A percentile compares a stretch with the other conserved stretches of the same genome.
phyloP scores from a whole-genome alignment of 768 basidiomycete genomes.

The Suillus luteus region DNA sequence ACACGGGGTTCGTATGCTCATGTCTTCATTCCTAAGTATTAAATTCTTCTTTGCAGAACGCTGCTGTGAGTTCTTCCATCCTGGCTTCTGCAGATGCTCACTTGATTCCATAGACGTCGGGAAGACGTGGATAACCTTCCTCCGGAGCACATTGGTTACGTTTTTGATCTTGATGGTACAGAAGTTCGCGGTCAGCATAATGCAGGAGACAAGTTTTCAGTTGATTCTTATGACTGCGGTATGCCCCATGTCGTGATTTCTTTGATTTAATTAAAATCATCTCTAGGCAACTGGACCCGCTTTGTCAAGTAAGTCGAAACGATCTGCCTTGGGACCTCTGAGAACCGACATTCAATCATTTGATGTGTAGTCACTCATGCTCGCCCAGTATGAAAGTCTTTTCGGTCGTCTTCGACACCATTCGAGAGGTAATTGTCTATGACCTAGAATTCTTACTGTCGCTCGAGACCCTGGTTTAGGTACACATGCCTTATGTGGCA shows the following conservation, averaged over 20 bases:
- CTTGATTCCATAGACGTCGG: slow-evolving; percentile 38
- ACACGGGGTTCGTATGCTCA: slow-evolving; percentile 55
- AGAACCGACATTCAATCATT: slow-evolving; percentile 10
- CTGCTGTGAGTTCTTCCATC: slow-evolving; percentile 42
- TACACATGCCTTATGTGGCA: slow-evolving; percentile 62
- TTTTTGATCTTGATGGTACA: slow-evolving; percentile 66
- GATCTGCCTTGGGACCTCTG: not conserved
- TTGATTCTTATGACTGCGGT: slow-evolving; percentile 58
- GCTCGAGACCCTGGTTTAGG: slow-evolving; percentile 34
- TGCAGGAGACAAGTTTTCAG: slow-evolving; percentile 44
- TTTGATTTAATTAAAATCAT: slow-evolving; percentile 11
- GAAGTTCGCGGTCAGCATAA: slow-evolving; percentile 42
- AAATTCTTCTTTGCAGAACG: slow-evolving; percentile 34
- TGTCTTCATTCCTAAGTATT: slow-evolving; percentile 1
- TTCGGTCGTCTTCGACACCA: slow-evolving; percentile 62
- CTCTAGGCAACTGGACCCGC: slow-evolving; percentile 72
- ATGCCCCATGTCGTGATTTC: slow-evolving; percentile 18
- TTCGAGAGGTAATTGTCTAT: slow-evolving; percentile 46
- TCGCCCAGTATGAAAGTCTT: slow-evolving; percentile 58
- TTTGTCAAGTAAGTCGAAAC: slow-evolving; percentile 62
- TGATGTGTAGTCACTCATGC: slow-evolving; percentile 62
- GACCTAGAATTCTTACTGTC: not conserved
- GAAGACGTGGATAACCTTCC: slow-evolving; percentile 41
- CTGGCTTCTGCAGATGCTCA: slow-evolving; percentile 3
- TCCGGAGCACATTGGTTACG: slow-evolving; percentile 44